Evolutionary conservation across 2,329 filamentous ascomycete species (phyloP).

Genomic region (Colletotrichum brevisporum): DNA sequence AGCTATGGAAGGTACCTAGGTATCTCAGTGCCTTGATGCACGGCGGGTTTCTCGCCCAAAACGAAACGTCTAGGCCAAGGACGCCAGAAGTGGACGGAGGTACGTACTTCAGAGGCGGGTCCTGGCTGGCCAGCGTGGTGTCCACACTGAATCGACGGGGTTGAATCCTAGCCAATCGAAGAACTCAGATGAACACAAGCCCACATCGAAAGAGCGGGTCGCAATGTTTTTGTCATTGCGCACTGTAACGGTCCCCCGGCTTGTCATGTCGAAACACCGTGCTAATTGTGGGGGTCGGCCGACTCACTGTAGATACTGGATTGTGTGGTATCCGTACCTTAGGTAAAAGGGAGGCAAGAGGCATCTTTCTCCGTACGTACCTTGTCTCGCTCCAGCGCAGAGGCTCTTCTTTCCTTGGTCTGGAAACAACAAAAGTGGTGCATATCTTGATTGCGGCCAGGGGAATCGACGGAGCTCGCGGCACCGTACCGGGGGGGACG

Average conservation of each 20-base stretch:
- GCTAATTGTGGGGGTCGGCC: conserved; percentile 1
- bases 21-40: too few relatives aligned
- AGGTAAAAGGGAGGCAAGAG: conserved; percentile 15
- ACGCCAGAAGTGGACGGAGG: too few relatives aligned
- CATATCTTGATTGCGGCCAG: conserved; percentile 9
- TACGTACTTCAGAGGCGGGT: too few relatives aligned
- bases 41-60: too few relatives aligned
- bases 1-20: too few relatives aligned
- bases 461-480: neutral
- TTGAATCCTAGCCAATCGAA: too few relatives aligned
- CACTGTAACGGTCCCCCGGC: conserved; percentile 7
- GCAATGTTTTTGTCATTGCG: conserved; percentile 7
- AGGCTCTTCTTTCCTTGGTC: conserved; percentile 10
- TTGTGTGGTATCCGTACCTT: neutral
- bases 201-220: neutral
- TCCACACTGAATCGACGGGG: too few relatives aligned
- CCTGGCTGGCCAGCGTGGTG: too few relatives aligned
- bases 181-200: too few relatives aligned
- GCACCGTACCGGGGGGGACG: neutral
- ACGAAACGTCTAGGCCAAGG: too few relatives aligned
- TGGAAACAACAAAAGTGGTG: conserved; percentile 11
- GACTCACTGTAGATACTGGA: conserved; percentile 5
- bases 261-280: conserved; percentile 19
- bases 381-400: neutral
- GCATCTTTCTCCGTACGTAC: conserved; percentile 12